Conservation (phyloP, 352 stramenopile genomes). For the Thalassiosira pacifica region DNA sequence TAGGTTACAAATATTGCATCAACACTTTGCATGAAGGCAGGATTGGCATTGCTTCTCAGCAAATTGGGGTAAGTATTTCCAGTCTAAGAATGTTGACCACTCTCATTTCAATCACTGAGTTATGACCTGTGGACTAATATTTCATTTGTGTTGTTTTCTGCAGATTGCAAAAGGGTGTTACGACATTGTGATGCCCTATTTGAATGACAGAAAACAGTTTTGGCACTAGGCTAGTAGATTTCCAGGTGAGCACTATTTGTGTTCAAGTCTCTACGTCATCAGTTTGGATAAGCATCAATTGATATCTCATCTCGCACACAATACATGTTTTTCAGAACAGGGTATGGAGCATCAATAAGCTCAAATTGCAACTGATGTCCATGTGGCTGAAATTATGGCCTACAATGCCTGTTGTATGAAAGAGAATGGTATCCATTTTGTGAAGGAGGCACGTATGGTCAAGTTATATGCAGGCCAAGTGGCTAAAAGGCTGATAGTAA, state of each 20-base stretch:
- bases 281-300: no score
- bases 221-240: conserved; percentile 93
- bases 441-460: conserved; percentile 97
- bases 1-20: conserved; percentile 96
- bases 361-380: conserved; percentile 94
- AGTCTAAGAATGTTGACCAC: no score
- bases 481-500: conserved; percentile 95
- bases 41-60: conserved; percentile 98
- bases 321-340: conserved; percentile 72
- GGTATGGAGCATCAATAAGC: conserved; percentile 97
- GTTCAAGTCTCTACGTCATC: not conserved
- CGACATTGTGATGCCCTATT: conserved; percentile 95
- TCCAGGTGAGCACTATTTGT: conserved; percentile 67
- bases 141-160: not conserved
- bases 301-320: no score
- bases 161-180: conserved; percentile 92
- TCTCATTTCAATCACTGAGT: not conserved
- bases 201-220: conserved; percentile 97
- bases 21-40: conserved; percentile 97
- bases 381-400: conserved; percentile 92
- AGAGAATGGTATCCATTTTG: conserved; percentile 93
- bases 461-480: conserved; percentile 95
- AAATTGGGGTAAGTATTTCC: conserved; percentile 90
- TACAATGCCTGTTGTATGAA: conserved; percentile 96
- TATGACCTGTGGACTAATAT: no score